Evolutionary conservation across 163 green algal genomes (phyloP), one percentile per base, ranked within the genome.

Genomic region (Prototheca stagnorum): DNA sequence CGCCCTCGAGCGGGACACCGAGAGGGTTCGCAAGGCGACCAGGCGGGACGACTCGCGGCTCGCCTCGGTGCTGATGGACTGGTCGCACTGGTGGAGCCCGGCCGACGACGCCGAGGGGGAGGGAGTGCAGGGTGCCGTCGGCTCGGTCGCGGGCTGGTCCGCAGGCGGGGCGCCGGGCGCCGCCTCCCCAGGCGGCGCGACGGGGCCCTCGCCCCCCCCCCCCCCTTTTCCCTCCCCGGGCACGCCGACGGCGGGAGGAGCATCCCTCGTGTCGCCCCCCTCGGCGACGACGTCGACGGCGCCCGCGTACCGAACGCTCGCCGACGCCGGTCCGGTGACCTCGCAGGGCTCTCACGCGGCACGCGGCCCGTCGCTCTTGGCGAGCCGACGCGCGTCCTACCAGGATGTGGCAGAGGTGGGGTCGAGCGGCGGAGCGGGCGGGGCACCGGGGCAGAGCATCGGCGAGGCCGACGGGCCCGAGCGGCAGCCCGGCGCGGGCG

Each of bases 21-120:
- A 36, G 11, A 44, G 43, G 26, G 53, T 70, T 23, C 16, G 39
- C 25, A 40, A 46, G 22, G 61, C 61, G 3, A 70, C 61, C 4
- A 40, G 44, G 8, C 43, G 40, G 3, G 61, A 61, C 58, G 61
- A 54, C 6, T 8, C 15, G 3, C 63, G 59, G 43, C 33, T 60
- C n/a, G 44, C 42, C 33, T 24, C 21, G 16, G 54, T 70, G 24
- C 49, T 70, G 35, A 45, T 70, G 35, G 54, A 70, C 44, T 70
- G 54, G 54, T 19, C 44, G 29, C 49, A 54, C 11, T 70, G 61
- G 61, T 17, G 29, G n/a, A 45, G 19, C 35, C 61, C 61, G 11
- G 61, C 61, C 2, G 61, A 70, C 47, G 54, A 70, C 14, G 64
- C 54, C 41, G 61, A 64, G n/a, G n/a, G n/a, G n/a, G n/a, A n/a